Percentiles rank a stretch among this genome's conserved stretches.
phyloP scores from a whole-genome alignment of 805 yeast species.

The Pichia eremophila region DNA sequence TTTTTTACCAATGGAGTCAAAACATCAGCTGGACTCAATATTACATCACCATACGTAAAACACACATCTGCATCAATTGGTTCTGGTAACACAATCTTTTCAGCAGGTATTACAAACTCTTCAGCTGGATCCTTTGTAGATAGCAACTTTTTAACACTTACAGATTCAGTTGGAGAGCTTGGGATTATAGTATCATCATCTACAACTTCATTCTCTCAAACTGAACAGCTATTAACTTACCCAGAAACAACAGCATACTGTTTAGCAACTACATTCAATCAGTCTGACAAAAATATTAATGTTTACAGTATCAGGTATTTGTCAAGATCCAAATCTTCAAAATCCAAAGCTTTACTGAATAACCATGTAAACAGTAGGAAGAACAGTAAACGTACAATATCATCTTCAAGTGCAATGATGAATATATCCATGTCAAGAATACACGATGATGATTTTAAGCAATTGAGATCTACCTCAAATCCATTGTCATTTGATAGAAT shows the following conservation, averaged over 20 bases:
- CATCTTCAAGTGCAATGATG: slow-evolving; percentile 16
- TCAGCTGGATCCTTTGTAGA: slow-evolving; percentile 11
- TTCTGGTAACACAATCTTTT: neutral
- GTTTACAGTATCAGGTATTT: slow-evolving; percentile 50
- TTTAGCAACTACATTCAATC: slow-evolving; percentile 49
- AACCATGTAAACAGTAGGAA: slow-evolving; percentile 15
- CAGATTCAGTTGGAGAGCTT: slow-evolving; percentile 67
- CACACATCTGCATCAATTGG: slow-evolving; percentile 1
- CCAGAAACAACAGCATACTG: slow-evolving; percentile 35
- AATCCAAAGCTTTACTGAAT: slow-evolving; percentile 8
- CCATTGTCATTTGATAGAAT: slow-evolving; percentile 35
- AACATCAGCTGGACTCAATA: neutral
- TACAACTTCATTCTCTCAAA: slow-evolving; percentile 49
- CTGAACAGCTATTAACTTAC: slow-evolving; percentile 48
- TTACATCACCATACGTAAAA: neutral
- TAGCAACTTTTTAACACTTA: slow-evolving; percentile 48
- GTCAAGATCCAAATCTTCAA: slow-evolving; percentile 14
- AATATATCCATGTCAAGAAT: slow-evolving; percentile 35
- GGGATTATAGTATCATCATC: slow-evolving; percentile 66
- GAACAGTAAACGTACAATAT: slow-evolving; percentile 18
- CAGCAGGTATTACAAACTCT: slow-evolving; percentile 1
- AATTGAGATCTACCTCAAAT: slow-evolving; percentile 30
- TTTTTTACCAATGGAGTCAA: neutral
- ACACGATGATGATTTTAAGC: slow-evolving; percentile 28
- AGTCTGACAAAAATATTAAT: slow-evolving; percentile 33